Evolutionary conservation across 129 eudicot species (phyloP), one percentile per base, ranked within the genome.

Genomic region (Artemisia annua): DNA sequence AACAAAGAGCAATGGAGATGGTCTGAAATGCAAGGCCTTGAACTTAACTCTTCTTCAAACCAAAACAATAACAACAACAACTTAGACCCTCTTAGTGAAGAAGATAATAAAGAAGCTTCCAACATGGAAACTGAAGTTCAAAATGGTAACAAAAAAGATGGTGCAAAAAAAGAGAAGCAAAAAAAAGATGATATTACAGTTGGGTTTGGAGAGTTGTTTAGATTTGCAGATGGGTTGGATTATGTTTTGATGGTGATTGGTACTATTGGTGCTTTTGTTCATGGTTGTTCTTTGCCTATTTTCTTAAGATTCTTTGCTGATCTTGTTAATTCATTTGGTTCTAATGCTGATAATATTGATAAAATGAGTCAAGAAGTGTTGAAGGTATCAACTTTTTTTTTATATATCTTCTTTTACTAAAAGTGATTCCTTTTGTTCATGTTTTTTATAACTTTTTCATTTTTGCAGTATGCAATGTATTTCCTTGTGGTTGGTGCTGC

Each of bases 401-500:
- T n/a, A n/a, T 57, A 3, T 46, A 7, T 39, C 9, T 39, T 39
- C 46, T 20, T 77, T 78, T 19, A 39, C 48, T 26, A 24, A 49
- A 7, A 59, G 60, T 78, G 52, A 22, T 20, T 46, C 79, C 14
- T 79, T 72, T 86, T 79, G 89, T 83, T 89, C 75, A 91, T 86
- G 66, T 87, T 85, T 71, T 71, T 84, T 85, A 75, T 82, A 84
- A 81, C 86, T 92, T 61, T 77, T 89, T 46, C 87, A 87, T 85
- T 22, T 80, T 74, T 82, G 80, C 82, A 93, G 99, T 94, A 94
- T 82, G 99, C 99, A 84, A 90, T 90, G 79, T 94, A 94, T 85
- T 94, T 94, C 83, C 97, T 94, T 56, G 86, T 90, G 28, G 99
- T 94, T 69, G 99, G 99, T 70, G 97, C 99, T 76, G 97, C 99